Evolutionary conservation across 169 alveolate genomes (phyloP).

Genomic region (Plasmodium knowlesi): DNA sequence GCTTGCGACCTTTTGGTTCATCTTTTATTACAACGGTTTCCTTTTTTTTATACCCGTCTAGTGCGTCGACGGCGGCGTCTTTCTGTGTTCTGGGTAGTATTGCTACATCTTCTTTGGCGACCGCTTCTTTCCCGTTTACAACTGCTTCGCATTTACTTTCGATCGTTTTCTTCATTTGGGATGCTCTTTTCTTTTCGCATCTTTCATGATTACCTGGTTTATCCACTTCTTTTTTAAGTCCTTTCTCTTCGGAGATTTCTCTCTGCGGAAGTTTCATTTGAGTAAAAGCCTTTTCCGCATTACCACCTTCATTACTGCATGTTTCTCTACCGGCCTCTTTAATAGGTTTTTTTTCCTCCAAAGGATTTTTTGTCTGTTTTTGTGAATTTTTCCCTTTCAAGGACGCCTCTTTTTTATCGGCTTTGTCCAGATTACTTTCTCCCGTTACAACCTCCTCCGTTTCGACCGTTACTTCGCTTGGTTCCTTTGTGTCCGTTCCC

Average conservation of each 20-base stretch:
- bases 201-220: not conserved
- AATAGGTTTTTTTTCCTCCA: not conserved
- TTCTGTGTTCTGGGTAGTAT: not conserved
- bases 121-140: not conserved
- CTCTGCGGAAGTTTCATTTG: not conserved
- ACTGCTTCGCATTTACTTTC: not conserved
- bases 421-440: not conserved
- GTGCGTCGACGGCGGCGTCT: not conserved
- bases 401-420: not conserved
- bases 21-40: not conserved
- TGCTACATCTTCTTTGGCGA: not conserved
- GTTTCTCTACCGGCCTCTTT: not conserved
- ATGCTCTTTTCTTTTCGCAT: not conserved
- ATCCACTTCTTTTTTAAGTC: not conserved
- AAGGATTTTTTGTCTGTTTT: not conserved
- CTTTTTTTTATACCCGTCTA: not conserved
- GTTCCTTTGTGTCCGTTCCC: conserved; percentile 27
- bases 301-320: not conserved
- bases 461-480: not conserved
- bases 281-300: not conserved
- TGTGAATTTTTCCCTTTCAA: not conserved
- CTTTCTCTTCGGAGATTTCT: not conserved
- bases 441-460: conserved; percentile 3
- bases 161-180: not conserved
- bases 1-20: not conserved